phyloP scores from a whole-genome alignment of 2,329 filamentous ascomycete species.

The Pyricularia pennisetigena region DNA sequence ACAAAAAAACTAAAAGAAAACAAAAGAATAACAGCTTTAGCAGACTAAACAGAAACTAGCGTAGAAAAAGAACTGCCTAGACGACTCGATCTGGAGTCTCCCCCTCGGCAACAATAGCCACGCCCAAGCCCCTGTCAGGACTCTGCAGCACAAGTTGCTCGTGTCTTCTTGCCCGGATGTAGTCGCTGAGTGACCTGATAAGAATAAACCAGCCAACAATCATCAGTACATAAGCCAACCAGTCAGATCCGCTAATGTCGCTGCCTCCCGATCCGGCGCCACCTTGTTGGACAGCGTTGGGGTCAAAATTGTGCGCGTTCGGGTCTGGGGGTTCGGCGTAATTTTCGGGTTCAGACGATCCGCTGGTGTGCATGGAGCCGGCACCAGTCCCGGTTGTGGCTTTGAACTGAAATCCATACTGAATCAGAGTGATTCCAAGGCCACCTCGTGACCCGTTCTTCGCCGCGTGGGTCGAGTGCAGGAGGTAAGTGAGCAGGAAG shows the following conservation, averaged over 20 bases:
- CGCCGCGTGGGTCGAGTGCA: constrained; percentile 95
- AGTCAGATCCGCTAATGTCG: constrained; percentile 65
- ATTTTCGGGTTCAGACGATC: constrained; percentile 30
- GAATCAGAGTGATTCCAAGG: constrained; percentile 87
- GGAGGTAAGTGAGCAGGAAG: constrained; percentile 93
- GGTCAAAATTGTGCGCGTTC: constrained; percentile 82
- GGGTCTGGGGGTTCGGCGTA: constrained; percentile 72
- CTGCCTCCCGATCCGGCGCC: constrained; percentile 25
- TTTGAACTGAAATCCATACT: constrained; percentile 96
- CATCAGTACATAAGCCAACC: constrained; percentile 89
- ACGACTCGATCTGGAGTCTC: constrained; percentile 72
- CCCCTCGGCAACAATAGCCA: constrained; percentile 79
- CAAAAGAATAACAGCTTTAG: background rate
- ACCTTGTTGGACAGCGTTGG: constrained; percentile 47
- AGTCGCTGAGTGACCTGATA: constrained; percentile 88
- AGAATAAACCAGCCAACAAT: constrained; percentile 97
- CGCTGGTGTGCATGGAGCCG: constrained; percentile 26
- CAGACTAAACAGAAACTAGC: constrained; percentile 3
- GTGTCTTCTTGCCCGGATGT: constrained; percentile 75
- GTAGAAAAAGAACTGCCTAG: constrained; percentile 25
- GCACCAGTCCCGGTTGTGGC: constrained; percentile 28
- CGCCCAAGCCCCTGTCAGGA: constrained; percentile 74
- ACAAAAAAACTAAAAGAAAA: too few relatives aligned
- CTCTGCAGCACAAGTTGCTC: constrained; percentile 90
- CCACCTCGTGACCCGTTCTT: constrained; percentile 95